Evolutionary conservation across 495 filamentous ascomycete species (phyloP).

Genomic region (Penicillium coprophilum): DNA sequence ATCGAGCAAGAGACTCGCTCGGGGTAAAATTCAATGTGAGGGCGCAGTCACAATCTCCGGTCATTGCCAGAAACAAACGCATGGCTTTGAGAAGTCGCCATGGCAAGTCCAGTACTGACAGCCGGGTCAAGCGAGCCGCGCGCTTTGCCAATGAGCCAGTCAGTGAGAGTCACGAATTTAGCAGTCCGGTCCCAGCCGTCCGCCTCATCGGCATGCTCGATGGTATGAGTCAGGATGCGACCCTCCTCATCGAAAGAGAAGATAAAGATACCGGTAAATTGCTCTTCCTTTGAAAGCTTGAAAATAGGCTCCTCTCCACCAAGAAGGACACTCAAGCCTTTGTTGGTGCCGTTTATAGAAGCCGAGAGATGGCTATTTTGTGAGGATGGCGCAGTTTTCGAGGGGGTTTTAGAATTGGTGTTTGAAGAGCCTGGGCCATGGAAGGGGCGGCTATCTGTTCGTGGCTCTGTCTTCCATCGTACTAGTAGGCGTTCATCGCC

Average conservation of each 20-base stretch:
- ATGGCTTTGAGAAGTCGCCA: slow-evolving; percentile 28
- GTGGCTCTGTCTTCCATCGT: slow-evolving; percentile 70
- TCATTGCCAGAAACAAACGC: slow-evolving; percentile 3
- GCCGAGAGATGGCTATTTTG: slow-evolving; percentile 19
- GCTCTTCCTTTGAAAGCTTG: slow-evolving; percentile 62
- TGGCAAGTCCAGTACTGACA: slow-evolving; percentile 34
- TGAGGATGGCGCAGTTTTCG: background rate
- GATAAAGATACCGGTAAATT: slow-evolving; percentile 73
- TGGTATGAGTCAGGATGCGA: slow-evolving; percentile 78
- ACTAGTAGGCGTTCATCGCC: slow-evolving; percentile 79
- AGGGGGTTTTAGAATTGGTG: background rate
- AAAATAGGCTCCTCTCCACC: slow-evolving; percentile 69
- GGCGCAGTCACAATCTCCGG: slow-evolving; percentile 2
- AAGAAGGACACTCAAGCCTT: slow-evolving; percentile 42
- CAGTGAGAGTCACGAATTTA: slow-evolving; percentile 79
- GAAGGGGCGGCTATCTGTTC: slow-evolving; percentile 34
- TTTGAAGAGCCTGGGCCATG: slow-evolving; percentile 12
- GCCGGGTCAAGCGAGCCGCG: slow-evolving; percentile 48
- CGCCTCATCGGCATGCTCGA: slow-evolving; percentile 85
- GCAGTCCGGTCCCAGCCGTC: slow-evolving; percentile 67
- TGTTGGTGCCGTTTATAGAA: slow-evolving; percentile 36
- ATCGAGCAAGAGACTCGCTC: background rate
- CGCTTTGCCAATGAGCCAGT: slow-evolving; percentile 77
- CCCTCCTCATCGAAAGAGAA: slow-evolving; percentile 96
- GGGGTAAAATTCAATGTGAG: background rate